These are phyloP conservation scores for Leavenworthia alabamica DNA, from an alignment of 345 rosid species.

Conservation along the genomic window DNA sequence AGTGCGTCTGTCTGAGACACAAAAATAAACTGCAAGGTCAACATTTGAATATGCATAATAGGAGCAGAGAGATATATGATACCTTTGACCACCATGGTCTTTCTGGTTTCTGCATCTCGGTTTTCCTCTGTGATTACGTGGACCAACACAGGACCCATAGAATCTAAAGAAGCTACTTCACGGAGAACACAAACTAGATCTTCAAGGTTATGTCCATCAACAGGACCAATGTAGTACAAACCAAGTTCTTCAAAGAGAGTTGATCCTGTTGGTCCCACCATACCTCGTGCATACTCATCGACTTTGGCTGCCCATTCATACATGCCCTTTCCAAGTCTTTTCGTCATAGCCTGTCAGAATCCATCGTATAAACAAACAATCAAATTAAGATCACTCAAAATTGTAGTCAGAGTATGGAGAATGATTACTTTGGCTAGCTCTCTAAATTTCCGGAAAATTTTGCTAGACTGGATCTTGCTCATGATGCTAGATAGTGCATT, in stretches of 20 bases:
- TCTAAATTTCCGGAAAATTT: conserved; percentile 70
- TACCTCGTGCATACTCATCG: conserved; percentile 95
- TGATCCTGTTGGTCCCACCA: conserved; percentile 87
- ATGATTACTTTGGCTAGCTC: conserved; percentile 76
- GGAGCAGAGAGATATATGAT: background rate
- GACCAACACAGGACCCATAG: conserved; percentile 82
- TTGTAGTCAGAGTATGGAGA: too few species aligned
- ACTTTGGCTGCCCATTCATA: conserved; percentile 93
- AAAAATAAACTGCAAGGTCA: background rate
- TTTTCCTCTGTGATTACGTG: conserved; percentile 84
- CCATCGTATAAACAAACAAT: background rate
- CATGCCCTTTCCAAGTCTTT: conserved; percentile 76
- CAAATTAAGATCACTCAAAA: too few species aligned
- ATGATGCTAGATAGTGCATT: conserved; percentile 72
- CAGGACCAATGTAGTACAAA: conserved; percentile 85
- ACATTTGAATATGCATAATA: background rate
- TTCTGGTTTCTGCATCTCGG: conserved; percentile 28
- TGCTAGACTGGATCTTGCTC: conserved; percentile 85
- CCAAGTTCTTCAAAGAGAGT: conserved; percentile 96
- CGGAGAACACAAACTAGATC: conserved; percentile 73
- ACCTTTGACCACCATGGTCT: conserved; percentile 40
- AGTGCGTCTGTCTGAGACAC: conserved; percentile 46
- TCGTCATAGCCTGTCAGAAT: conserved; percentile 60
- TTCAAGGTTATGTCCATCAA: conserved; percentile 87
- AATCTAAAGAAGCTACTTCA: conserved; percentile 70